Conservation (phyloP, 768 basidiomycete species). For the Mrakia blollopis region DNA sequence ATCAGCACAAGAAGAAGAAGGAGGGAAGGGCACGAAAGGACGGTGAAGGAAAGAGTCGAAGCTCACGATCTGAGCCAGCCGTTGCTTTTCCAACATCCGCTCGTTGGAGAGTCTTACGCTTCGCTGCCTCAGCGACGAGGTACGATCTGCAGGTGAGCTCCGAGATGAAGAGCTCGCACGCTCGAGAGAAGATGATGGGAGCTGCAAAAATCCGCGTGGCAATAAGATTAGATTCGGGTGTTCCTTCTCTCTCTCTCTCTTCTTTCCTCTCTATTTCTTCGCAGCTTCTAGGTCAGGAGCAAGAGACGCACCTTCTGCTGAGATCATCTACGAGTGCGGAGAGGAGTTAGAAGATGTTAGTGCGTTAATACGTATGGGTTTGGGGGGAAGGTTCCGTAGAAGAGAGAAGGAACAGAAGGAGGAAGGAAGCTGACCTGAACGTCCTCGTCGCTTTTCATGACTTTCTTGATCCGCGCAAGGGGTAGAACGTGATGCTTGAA, state of each 20-base stretch:
- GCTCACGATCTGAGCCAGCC: conserved; percentile 69
- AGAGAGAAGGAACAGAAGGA: background rate
- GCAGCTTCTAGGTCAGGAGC: too few relatives aligned
- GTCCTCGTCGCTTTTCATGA: conserved; percentile 80
- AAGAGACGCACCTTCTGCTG: conserved; percentile 74
- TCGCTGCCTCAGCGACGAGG: conserved; percentile 90
- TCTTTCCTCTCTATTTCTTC: background rate
- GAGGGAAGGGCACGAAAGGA: background rate
- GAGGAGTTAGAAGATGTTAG: too few relatives aligned
- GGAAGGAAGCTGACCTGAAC: conserved; percentile 61
- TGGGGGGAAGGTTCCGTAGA: background rate
- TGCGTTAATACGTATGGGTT: too few relatives aligned
- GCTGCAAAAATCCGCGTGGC: conserved; percentile 1
- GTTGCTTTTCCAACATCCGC: conserved; percentile 91
- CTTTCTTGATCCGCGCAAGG: conserved; percentile 94
- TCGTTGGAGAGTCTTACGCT: conserved; percentile 88
- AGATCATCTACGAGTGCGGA: conserved; percentile 71
- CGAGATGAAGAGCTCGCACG: conserved; percentile 76
- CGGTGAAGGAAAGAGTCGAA: background rate
- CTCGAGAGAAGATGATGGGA: conserved; percentile 26
- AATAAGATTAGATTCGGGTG: background rate
- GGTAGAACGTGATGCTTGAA: conserved; percentile 79
- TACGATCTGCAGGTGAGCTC: conserved; percentile 95
- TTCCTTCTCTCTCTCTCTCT: background rate
- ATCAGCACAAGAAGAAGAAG: background rate